Evolutionary conservation across 345 rosid species (phyloP).

Genomic region (Carallia pectinifolia): DNA sequence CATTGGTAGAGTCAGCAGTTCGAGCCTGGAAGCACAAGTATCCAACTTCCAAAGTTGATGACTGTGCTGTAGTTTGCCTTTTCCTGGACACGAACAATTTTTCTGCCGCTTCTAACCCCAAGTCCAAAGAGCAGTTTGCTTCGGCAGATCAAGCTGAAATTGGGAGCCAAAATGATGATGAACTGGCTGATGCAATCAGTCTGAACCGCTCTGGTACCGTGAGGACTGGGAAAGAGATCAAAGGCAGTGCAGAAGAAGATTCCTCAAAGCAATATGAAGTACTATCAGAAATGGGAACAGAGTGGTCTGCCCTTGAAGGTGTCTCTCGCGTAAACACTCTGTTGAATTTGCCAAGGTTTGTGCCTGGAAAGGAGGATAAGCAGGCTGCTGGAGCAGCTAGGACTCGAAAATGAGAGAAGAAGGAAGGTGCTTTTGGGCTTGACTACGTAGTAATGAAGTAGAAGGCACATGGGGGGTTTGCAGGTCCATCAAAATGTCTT

Average conservation of each 20-base stretch:
- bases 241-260: slow-evolving; percentile 43
- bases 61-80: slow-evolving; percentile 96
- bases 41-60: slow-evolving; percentile 92
- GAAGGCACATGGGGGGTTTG: no score
- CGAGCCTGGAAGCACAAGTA: slow-evolving; percentile 89
- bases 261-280: slow-evolving; percentile 37
- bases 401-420: slow-evolving; percentile 20
- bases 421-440: background rate
- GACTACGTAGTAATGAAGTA: no score
- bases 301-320: slow-evolving; percentile 95
- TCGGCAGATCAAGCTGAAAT: slow-evolving; percentile 25
- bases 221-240: slow-evolving; percentile 38
- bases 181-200: slow-evolving; percentile 23
- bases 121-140: slow-evolving; percentile 34
- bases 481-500: no score
- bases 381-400: slow-evolving; percentile 24
- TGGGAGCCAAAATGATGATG: slow-evolving; percentile 27
- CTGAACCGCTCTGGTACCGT: slow-evolving; percentile 41
- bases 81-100: slow-evolving; percentile 56
- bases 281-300: slow-evolving; percentile 44
- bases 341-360: slow-evolving; percentile 71
- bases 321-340: slow-evolving; percentile 91
- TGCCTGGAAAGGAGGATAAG: slow-evolving; percentile 54
- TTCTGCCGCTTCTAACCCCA: slow-evolving; percentile 42
- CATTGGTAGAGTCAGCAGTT: slow-evolving; percentile 81